Evolutionary conservation across 2,329 filamentous ascomycete species (phyloP).

Genomic region (Cytospora chrysosperma): DNA sequence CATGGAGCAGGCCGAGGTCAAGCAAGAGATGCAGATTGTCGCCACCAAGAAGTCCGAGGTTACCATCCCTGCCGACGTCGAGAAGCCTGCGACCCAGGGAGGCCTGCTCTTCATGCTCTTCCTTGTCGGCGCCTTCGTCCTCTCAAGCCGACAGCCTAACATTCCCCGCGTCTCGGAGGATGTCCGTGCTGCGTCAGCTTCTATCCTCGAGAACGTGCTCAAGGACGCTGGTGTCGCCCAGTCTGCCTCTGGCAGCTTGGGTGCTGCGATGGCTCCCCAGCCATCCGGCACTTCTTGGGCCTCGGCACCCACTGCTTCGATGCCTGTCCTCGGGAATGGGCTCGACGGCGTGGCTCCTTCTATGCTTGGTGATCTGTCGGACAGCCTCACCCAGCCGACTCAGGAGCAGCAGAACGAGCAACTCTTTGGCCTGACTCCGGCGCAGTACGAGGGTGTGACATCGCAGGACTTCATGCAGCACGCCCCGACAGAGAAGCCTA

Average conservation of each 20-base stretch:
- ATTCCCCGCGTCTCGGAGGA: slow-evolving; percentile 79
- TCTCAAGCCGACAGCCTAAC: slow-evolving; percentile 77
- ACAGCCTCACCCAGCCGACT: slow-evolving; percentile 70
- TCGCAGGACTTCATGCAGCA: slow-evolving; percentile 70
- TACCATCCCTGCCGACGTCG: slow-evolving; percentile 46
- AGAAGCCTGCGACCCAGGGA: slow-evolving; percentile 72
- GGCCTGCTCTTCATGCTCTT: slow-evolving; percentile 91
- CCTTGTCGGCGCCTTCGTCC: slow-evolving; percentile 92
- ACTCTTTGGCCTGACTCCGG: slow-evolving; percentile 79
- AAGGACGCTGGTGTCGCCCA: slow-evolving; percentile 70
- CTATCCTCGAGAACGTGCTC: slow-evolving; percentile 76
- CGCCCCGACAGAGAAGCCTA: slow-evolving; percentile 48
- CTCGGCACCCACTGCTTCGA: slow-evolving; percentile 39
- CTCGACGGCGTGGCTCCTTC: slow-evolving; percentile 55
- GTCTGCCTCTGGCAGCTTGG: slow-evolving; percentile 41
- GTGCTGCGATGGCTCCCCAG: slow-evolving; percentile 48
- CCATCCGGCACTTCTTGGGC: slow-evolving; percentile 52
- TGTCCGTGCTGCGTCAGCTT: slow-evolving; percentile 73
- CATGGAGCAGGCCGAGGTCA: slow-evolving; percentile 58
- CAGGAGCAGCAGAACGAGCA: slow-evolving; percentile 87
- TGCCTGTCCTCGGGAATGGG: slow-evolving; percentile 40
- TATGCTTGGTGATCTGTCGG: slow-evolving; percentile 64
- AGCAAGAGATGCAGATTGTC: slow-evolving; percentile 57
- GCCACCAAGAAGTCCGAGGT: slow-evolving; percentile 54
- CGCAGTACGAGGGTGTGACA: slow-evolving; percentile 84